Evolutionary conservation across 768 basidiomycete genomes (phyloP).

Genomic region (Lyophyllum atratum): DNA sequence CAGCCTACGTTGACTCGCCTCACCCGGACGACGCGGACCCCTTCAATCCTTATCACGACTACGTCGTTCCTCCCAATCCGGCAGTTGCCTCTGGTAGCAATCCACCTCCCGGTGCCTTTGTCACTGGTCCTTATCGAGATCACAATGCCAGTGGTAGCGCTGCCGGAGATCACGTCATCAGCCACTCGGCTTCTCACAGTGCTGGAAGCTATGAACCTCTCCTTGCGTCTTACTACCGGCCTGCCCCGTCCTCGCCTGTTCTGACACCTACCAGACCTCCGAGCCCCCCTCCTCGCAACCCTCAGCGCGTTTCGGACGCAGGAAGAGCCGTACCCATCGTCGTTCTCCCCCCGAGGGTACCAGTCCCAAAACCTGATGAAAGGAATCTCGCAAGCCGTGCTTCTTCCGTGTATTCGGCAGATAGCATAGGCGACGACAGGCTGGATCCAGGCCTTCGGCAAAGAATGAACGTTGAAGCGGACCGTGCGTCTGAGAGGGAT

Average conservation of each 20-base stretch:
- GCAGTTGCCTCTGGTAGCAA: conserved; percentile 38
- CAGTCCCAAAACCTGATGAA: conserved; percentile 13
- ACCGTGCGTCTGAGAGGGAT: conserved; percentile 29
- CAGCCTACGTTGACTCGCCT: conserved; percentile 38
- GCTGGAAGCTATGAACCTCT: conserved; percentile 64
- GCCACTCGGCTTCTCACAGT: conserved; percentile 50
- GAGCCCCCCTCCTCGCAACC: conserved; percentile 37
- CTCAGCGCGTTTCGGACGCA: conserved; percentile 27
- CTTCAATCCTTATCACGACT: conserved; percentile 60
- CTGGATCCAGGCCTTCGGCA: conserved; percentile 46
- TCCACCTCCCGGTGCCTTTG: conserved; percentile 40
- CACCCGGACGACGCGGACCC: conserved; percentile 35
- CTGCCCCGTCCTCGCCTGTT: conserved; percentile 19
- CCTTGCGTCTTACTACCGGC: conserved; percentile 44
- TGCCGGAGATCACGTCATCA: conserved; percentile 24
- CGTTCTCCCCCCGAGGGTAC: conserved; percentile 14
- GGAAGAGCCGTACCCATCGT: conserved; percentile 12
- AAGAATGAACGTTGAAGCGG: conserved; percentile 29
- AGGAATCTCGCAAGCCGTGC: conserved; percentile 19
- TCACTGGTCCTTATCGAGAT: conserved; percentile 31
- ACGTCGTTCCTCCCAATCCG: conserved; percentile 29
- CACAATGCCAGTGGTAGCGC: conserved; percentile 30
- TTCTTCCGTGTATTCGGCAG: conserved; percentile 35
- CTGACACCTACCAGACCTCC: conserved; percentile 25
- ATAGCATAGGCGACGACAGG: conserved; percentile 40